Evolutionary conservation across 2,329 filamentous ascomycete species (phyloP).

Genomic region (Cephalotrichum gorgonifer): DNA sequence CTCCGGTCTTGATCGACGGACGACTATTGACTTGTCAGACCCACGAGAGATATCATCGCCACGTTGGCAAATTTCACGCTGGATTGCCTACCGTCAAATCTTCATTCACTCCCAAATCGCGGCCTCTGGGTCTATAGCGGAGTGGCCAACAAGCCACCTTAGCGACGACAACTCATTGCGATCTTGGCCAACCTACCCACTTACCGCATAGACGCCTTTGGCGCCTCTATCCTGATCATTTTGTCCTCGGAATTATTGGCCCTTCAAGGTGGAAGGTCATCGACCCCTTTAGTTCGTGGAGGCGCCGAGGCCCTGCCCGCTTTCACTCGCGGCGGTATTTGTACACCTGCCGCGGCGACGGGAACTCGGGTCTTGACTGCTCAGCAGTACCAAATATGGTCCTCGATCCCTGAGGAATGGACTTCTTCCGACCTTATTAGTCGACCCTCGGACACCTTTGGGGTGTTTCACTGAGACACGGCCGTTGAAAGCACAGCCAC

Average conservation of each 20-base stretch:
- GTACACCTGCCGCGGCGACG: background rate
- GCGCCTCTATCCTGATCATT: background rate
- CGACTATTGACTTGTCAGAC: background rate
- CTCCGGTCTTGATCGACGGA: background rate
- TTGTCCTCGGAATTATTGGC: background rate
- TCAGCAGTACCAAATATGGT: background rate
- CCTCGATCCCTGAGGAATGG: background rate
- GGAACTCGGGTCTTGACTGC: background rate
- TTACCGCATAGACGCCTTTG: background rate
- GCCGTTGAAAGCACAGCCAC: background rate
- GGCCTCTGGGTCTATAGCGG: constrained; percentile 89
- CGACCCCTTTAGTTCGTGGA: background rate
- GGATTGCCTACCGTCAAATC: constrained; percentile 9
- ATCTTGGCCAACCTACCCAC: no score
- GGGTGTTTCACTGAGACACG: background rate
- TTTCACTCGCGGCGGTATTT: background rate
- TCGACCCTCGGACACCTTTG: background rate
- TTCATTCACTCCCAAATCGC: constrained; percentile 75
- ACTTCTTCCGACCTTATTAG: background rate
- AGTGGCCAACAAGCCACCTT: constrained; percentile 96
- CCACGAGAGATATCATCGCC: constrained; percentile 5
- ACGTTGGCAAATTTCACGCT: constrained; percentile 26
- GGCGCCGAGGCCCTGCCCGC: constrained; percentile 2
- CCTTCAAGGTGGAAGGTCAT: background rate
- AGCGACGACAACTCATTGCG: constrained; percentile 33